Evolutionary conservation across 176 grass and related monocot genomes (phyloP), one percentile per base, ranked within the genome.

Genomic region (Elymus sibiricus): DNA sequence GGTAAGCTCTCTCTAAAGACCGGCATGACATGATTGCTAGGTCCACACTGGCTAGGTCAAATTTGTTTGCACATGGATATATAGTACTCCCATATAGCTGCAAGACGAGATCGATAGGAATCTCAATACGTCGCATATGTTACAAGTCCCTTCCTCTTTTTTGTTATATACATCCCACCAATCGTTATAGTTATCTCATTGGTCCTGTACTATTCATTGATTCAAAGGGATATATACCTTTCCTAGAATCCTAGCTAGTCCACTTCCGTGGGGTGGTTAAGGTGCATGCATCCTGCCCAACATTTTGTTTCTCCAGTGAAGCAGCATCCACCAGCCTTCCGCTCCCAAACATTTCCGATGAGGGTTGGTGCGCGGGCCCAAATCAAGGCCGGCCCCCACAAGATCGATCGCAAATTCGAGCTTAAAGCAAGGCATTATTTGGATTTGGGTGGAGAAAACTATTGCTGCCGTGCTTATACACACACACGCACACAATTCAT

Each of bases 261-360:
- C 76, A 80, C 80, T 27, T 60, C 68, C 49, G 24, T 39, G 58
- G 68, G 67, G 81, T 76, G 77, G 77, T 85, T 88, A 80, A 84
- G 85, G 85, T 91, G 76, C 85, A 88, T 87, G 89, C 85, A 91
- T 88, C 89, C 62, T 76, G 85, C 77, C 49, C 76, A 70, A 31
- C 81, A 67, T 39, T 21, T 38, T 62, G 47, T 75, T 76, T 76
- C 68, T 65, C 3, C n/a, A 24, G 58, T 28, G 49, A 15, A 17
- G 85, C 22, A 66, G 89, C 85, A 91, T 91, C 89, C 89, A 88
- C 76, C 81, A 42, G 81, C 84, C 84, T 87, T 26, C 64, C 28
- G 43, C 43, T 28, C 74, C 74, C 28, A 66, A 83, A 74, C 87
- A 80, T 75, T n/a, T 79, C 69, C 62, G 75, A 58, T 0, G 31